phyloP scores from a whole-genome alignment of 116 monocot genomes.

The Papilionanthe hybrid region DNA sequence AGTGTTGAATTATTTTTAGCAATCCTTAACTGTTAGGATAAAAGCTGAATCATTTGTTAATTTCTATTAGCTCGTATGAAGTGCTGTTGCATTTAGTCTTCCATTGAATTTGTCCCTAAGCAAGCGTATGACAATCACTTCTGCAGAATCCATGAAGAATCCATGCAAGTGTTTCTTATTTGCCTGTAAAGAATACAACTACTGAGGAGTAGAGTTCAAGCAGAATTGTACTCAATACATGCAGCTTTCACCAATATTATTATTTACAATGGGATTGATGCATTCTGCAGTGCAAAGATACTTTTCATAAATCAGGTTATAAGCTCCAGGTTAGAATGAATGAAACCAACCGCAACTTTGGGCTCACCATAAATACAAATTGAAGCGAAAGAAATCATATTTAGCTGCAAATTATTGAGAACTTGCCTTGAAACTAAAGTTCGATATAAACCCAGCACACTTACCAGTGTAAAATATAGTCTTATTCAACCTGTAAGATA shows the following conservation, averaged over 20 bases:
- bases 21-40: too few species aligned
- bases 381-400: background rate
- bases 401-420: background rate
- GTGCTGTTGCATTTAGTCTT: slow-evolving; percentile 20
- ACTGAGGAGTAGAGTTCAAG: background rate
- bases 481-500: too few species aligned
- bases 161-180: slow-evolving; percentile 64
- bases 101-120: slow-evolving; percentile 72
- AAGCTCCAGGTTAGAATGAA: background rate
- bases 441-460: slow-evolving; percentile 83
- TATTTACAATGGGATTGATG: background rate
- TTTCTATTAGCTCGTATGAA: too few species aligned
- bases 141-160: slow-evolving; percentile 63
- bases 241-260: background rate
- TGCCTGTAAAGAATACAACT: slow-evolving; percentile 41
- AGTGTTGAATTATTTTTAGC: too few species aligned
- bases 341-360: background rate
- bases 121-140: slow-evolving; percentile 64
- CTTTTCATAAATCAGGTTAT: background rate
- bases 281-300: background rate
- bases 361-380: background rate
- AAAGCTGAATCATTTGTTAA: too few species aligned
- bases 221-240: too few species aligned
- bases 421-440: slow-evolving; percentile 61
- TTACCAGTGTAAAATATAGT: slow-evolving; percentile 59